Percentiles rank a stretch among this genome's conserved stretches.
These are phyloP conservation scores for Epichloe brachyelytri DNA, from an alignment of 2,329 filamentous ascomycete genomes.

Conservation along the genomic window DNA sequence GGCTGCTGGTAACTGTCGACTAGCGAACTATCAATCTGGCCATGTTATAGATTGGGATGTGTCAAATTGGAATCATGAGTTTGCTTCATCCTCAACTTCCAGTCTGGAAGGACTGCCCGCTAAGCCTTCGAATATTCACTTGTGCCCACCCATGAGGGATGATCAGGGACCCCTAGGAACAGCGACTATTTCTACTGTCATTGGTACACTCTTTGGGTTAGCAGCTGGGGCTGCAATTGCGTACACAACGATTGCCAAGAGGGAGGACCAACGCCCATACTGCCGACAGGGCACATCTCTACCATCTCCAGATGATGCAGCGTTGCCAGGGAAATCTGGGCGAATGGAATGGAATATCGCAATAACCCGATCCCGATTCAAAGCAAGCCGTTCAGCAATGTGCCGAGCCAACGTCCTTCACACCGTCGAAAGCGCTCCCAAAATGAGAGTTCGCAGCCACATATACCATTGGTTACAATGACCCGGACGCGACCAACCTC, in stretches of 20 bases:
- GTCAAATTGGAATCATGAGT: background rate
- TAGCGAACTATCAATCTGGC: background rate
- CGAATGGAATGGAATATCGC: no score
- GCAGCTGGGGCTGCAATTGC: constrained; percentile 52
- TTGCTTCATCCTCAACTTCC: background rate
- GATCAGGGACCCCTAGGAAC: background rate
- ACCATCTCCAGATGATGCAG: constrained; percentile 7
- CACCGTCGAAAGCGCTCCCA: background rate
- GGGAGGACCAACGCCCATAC: constrained; percentile 33
- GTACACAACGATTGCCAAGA: constrained; percentile 50
- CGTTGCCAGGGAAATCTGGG: no score
- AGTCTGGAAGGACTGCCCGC: background rate
- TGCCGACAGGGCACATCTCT: constrained; percentile 19
- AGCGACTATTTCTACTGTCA: constrained; percentile 46
- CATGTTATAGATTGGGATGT: background rate
- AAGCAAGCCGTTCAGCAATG: background rate
- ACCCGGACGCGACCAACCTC: background rate
- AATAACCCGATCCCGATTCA: background rate
- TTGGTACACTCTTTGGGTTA: constrained; percentile 67
- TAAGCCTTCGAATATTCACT: background rate
- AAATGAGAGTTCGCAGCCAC: background rate
- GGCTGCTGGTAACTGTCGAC: background rate
- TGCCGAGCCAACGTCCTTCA: background rate
- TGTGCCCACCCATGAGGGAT: background rate
- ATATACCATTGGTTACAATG: background rate